Evolutionary conservation across 2,329 filamentous ascomycete species (phyloP), one percentile per base, ranked within the genome.

Genomic region (Onygena corvina): DNA sequence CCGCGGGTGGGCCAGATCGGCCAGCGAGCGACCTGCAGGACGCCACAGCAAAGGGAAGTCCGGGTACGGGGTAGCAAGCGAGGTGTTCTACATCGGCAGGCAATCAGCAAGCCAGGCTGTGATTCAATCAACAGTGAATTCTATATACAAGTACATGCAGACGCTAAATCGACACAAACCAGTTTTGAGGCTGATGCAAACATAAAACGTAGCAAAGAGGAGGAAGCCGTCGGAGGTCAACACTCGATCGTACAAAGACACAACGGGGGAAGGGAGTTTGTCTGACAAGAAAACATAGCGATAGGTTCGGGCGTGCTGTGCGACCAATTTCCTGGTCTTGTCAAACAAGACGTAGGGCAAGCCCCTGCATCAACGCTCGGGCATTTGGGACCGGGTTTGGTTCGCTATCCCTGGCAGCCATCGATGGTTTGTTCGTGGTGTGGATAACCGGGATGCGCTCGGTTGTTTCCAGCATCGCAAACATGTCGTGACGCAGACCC

Each of bases 101-200:
- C n/a, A n/a, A n/a, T n/a, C n/a, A n/a, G n/a, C 11, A 4, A 6
- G 18, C 36, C 21, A 27, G 36, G 34, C 3, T 4, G 18, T 42
- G 14, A 27, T 42, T 42, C 36, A 42, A 27, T 23, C 21, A 42
- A 42, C 16, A 27, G 36, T 42, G 27, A 20, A 42, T 36, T 18
- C 4, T 8, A 40, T 42, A 38, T 20, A 20, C n/a, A n/a, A n/a
- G n/a, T 38, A 42, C 36, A 42, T 42, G 36, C 36, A 42, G 36
- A 25, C 36, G 36, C 21, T 42, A 42, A 42, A 42, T 42, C 8
- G 34, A 25, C 21, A 25, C 14, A n/a, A 42, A 42, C 21, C 36
- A 27, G 36, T 42, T 42, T 42, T 42, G 20, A 23, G 36, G 36
- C 36, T 42, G 18, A 42, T 42, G 36, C 36, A 42, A 42, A 14